phyloP scores from a whole-genome alignment of 2,329 filamentous ascomycete species.

The Xylaria sp. region DNA sequence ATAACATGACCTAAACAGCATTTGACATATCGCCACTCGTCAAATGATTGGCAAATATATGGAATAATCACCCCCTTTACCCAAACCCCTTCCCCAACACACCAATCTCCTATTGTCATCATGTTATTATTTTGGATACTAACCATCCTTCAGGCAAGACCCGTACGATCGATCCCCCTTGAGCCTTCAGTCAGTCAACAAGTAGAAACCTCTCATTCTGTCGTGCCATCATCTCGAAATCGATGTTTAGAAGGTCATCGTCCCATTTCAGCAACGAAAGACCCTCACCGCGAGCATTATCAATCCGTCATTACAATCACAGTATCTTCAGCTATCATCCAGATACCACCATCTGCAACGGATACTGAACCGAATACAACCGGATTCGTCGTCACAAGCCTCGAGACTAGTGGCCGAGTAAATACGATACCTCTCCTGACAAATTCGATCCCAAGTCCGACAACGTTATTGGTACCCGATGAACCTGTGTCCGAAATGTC shows the following conservation, averaged over 20 bases:
- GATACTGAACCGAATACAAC: constrained; percentile 47
- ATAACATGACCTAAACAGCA: constrained; percentile 8
- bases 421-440: constrained; percentile 46
- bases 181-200: constrained; percentile 23
- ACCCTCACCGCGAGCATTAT: constrained; percentile 42
- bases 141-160: constrained; percentile 45
- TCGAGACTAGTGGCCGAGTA: constrained; percentile 46
- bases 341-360: constrained; percentile 49
- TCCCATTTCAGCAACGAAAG: constrained; percentile 25
- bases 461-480: constrained; percentile 48
- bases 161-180: constrained; percentile 38
- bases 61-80: constrained; percentile 18
- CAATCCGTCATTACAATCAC: constrained; percentile 48
- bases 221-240: background rate
- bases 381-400: constrained; percentile 49
- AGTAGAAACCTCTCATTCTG: constrained; percentile 1
- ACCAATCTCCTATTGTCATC: constrained; percentile 22
- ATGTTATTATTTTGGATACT: constrained; percentile 46
- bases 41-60: constrained; percentile 29
- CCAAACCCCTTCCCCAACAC: constrained; percentile 14
- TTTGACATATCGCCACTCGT: constrained; percentile 1
- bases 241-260: constrained; percentile 34
- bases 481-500: constrained; percentile 34
- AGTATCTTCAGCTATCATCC: constrained; percentile 47
- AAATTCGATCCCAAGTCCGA: constrained; percentile 52